Base-by-base conservation (phyloP, 805 yeast species). In the Monosporozyma aquatica region DNA sequence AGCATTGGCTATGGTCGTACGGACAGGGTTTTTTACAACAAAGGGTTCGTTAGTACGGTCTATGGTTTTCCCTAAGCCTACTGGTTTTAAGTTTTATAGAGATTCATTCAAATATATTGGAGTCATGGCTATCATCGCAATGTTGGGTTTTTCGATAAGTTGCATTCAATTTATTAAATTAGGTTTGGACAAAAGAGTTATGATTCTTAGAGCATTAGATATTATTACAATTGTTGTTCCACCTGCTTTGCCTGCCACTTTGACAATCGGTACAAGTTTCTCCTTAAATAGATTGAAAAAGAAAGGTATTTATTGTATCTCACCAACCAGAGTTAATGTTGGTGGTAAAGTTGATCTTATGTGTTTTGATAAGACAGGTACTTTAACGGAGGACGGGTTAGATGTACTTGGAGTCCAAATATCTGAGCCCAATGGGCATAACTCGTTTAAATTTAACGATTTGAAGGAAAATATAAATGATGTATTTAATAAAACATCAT, bases 71-170 rank as follows among this genome's bases (percentile, higher is more conserved):
- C 98, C 99, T 0, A 87, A 84, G 51, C 97, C 97, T 1, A 74
- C 80, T 1, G 95, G 94, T 0, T 90, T 90, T 69, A 87, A 87
- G 59, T 89, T 92, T 55, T 92, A 92, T 58, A 76, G 80, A 47
- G 98, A 92, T 65, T 89, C 97, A 1, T 92, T 92, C 72, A 83
- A 85, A 57, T 92, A 92, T 59, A 90, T 92, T 61, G 97, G 95
- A 0, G 86, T 89, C 49, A 92, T 92, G 98, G 73, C 92, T 0
- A 38, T 78, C 2, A 78, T 92, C 56, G 98, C 99, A 0, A 61
- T 74, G 40, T 37, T 85, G 46, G 99, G 99, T 0, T 92, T 92
- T 55, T 66, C 80, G 3, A 74, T 84, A 47, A 86, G 95, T 33
- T 85, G 95, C 2, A 68, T 80, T 48, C 85, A 87, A 56, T 92